Evolutionary conservation across 129 eudicot genomes (phyloP), one percentile per base, ranked within the genome.

Genomic region (Solidago caesia): DNA sequence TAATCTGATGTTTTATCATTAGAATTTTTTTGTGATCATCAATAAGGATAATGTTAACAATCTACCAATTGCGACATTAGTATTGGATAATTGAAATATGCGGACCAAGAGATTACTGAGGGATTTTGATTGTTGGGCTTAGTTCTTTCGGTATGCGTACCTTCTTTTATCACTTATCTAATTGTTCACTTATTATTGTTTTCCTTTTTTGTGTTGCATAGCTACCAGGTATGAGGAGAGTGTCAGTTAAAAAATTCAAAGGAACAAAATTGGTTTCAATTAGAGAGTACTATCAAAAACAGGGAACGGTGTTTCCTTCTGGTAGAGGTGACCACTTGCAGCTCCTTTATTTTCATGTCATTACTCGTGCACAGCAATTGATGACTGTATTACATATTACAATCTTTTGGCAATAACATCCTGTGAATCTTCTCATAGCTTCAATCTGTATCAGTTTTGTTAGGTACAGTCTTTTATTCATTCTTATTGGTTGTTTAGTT

Each of bases 141-240:
- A 72, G 33, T 29, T 25, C 21, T 72, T 57, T 44, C 8, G 26
- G 67, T 72, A 57, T 21, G 21, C 21, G 21, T 58, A 58, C 53
- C 25, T 57, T 58, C 26, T 55, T 44, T 56, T 64, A 48, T 42
- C 69, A 64, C 25, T 64, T 47, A 5, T 47, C 11, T 12, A 48
- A 21, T 21, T 21, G 9, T 48, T 48, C 53, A 33, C 39, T 33
- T 33, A 33, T 33, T 33, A 33, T 33, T 33, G 39, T 33, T 33
- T 63, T 5, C 26, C 10, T 44, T 68, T 48, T 0, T 8, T 44
- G 29, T 72, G 10, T 25, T 49, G 48, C 80, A 71, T 82, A 91
- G 97, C 74, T 91, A 70, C 85, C 97, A 33, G 76, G 87, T 27
- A 83, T 75, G 82, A 87, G 84, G 63, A 79, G 79, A 8, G 89